phyloP scores from a whole-genome alignment of 306 rosid genomes.

The Inga oerstediana region DNA sequence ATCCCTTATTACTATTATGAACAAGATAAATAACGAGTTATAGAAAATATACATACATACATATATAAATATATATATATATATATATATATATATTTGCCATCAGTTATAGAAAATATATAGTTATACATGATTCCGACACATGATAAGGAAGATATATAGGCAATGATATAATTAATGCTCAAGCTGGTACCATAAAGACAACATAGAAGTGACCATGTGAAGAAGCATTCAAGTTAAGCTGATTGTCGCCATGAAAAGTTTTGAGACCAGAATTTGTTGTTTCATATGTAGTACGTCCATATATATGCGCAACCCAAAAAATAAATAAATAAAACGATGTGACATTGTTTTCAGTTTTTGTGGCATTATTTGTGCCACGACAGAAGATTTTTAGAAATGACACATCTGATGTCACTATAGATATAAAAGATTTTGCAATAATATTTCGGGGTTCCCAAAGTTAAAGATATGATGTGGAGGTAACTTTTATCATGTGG shows the following conservation, averaged over 20 bases:
- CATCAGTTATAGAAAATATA: too few relatives aligned
- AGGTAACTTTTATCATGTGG: not conserved
- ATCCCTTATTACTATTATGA: too few relatives aligned
- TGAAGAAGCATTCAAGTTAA: not conserved
- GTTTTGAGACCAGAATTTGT: not conserved
- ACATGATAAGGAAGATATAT: not conserved
- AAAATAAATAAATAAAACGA: not conserved
- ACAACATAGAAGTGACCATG: not conserved
- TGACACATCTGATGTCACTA: not conserved
- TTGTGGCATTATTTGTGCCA: not conserved
- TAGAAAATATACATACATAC: too few relatives aligned
- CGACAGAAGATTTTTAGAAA: not conserved
- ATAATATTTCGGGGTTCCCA: not conserved
- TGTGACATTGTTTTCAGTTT: not conserved
- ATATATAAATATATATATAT: too few relatives aligned
- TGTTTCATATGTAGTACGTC: not conserved
- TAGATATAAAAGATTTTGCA: not conserved
- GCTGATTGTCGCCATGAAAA: not conserved
- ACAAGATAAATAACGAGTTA: too few relatives aligned
- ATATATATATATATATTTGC: too few relatives aligned
- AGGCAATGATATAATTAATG: not conserved
- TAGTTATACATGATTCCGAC: too few relatives aligned
- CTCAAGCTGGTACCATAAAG: not conserved
- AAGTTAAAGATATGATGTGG: not conserved
- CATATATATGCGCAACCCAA: not conserved